Conservation (phyloP, 225 moss, liverwort and hornwort genomes). For the Marchantia paleacea region DNA sequence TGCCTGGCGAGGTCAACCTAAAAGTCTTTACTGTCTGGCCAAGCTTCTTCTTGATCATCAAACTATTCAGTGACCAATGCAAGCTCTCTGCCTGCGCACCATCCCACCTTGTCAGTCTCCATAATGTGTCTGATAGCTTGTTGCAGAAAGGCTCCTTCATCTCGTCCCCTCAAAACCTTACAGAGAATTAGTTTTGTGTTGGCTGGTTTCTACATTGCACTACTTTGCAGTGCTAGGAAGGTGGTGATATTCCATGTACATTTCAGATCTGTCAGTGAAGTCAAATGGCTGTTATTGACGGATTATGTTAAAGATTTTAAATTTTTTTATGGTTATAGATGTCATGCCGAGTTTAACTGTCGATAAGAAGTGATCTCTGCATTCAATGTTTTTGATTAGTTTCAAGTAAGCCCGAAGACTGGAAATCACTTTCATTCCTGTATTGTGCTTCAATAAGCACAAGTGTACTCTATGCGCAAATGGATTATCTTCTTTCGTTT, state of each 20-base stretch:
- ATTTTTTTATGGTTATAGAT: constrained; percentile 38
- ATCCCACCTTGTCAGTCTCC: constrained; percentile 32
- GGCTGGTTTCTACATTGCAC: constrained; percentile 43
- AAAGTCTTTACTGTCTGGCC: constrained; percentile 34
- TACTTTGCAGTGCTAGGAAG: constrained; percentile 42
- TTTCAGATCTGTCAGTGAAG: constrained; percentile 47
- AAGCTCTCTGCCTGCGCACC: constrained; percentile 41
- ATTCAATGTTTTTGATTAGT: constrained; percentile 41
- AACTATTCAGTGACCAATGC: constrained; percentile 43
- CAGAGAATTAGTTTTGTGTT: constrained; percentile 56
- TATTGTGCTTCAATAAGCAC: constrained; percentile 33
- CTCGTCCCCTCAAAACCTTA: constrained; percentile 36
- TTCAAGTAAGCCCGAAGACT: constrained; percentile 28
- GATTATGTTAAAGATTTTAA: constrained; percentile 50
- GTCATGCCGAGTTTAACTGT: constrained; percentile 36
- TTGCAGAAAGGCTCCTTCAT: constrained; percentile 38
- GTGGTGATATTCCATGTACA: constrained; percentile 53
- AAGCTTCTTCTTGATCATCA: constrained; percentile 37
- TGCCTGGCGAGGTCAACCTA: constrained; percentile 28
- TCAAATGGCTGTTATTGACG: constrained; percentile 44
- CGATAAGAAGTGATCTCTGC: constrained; percentile 36
- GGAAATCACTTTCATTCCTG: constrained; percentile 29
- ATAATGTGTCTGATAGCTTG: constrained; percentile 38
- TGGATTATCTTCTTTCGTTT: constrained; percentile 27
- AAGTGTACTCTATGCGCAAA: constrained; percentile 43